Percentiles rank a stretch among this genome's conserved stretches.
Conservation (phyloP, 2,329 filamentous ascomycete genomes). For the Fusarium liriodendri region DNA sequence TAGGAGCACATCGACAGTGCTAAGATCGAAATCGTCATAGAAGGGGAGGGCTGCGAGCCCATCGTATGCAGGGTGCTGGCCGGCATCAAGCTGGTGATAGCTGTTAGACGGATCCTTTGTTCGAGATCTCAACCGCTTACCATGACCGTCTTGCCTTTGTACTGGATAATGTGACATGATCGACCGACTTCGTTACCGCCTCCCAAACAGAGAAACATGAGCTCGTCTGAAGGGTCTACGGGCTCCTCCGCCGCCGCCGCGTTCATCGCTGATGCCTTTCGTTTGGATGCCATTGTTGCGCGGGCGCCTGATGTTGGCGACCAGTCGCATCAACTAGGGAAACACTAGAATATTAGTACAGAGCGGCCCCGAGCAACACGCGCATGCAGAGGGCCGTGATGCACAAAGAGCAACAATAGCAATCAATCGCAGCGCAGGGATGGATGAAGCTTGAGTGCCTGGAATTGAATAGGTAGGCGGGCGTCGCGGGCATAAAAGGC, state of each 20-base stretch:
- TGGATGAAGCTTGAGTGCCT: not conserved
- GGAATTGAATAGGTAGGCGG: conserved; percentile 15
- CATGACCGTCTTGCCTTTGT: conserved; percentile 99
- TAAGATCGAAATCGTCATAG: conserved; percentile 98
- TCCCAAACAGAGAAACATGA: conserved; percentile 92
- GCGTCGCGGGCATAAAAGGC: conserved; percentile 28
- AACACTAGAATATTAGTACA: conserved; percentile 31
- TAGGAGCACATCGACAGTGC: conserved; percentile 94
- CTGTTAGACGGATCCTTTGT: conserved; percentile 32
- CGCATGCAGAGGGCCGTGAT: conserved; percentile 14
- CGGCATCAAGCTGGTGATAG: conserved; percentile 83
- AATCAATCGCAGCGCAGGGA: not conserved
- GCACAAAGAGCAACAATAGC: conserved; percentile 17
- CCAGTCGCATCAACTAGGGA: conserved; percentile 33
- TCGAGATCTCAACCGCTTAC: conserved; percentile 57
- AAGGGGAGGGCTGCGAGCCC: conserved; percentile 93
- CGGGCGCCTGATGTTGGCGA: conserved; percentile 21
- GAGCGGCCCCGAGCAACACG: conserved; percentile 3
- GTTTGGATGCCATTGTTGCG: conserved; percentile 85
- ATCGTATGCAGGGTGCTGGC: conserved; percentile 96
- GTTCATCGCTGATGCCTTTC: conserved; percentile 84
- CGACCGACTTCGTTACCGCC: conserved; percentile 97
- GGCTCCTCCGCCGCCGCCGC: conserved; percentile 79
- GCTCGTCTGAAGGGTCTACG: conserved; percentile 91
- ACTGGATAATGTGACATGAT: conserved; percentile 97